phyloP scores from a whole-genome alignment of 1,139 yeast species.

The Maudiozyma humilis region DNA sequence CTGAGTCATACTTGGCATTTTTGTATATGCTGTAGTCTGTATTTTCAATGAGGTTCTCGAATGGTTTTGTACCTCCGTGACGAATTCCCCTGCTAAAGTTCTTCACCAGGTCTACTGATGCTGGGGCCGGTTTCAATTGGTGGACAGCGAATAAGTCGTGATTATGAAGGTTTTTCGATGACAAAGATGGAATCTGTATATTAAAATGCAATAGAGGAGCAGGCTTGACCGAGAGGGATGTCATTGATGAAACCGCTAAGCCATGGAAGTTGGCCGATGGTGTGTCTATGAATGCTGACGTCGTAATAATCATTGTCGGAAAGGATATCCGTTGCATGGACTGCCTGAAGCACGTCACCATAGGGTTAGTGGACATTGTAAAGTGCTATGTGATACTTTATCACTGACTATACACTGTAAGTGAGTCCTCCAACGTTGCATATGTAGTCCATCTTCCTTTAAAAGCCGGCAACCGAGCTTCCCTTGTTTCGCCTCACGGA shows the following conservation, averaged over 20 bases:
- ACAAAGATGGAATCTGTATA: constrained; percentile 72
- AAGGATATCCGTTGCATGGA: constrained; percentile 35
- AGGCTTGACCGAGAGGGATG: constrained; percentile 69
- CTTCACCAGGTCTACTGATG: constrained; percentile 47
- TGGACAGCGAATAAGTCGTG: constrained; percentile 61
- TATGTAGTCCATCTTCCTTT: no score
- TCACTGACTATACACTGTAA: not conserved
- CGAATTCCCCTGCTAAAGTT: constrained; percentile 52
- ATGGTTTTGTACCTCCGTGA: constrained; percentile 37
- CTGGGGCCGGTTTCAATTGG: constrained; percentile 50
- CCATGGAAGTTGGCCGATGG: constrained; percentile 39
- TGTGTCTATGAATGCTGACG: constrained; percentile 24
- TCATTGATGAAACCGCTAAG: constrained; percentile 72
- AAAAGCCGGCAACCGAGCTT: no score
- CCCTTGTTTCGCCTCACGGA: no score
- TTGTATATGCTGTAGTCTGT: constrained; percentile 25
- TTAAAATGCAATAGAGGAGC: constrained; percentile 71
- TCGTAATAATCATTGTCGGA: constrained; percentile 37
- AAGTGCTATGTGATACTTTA: not conserved
- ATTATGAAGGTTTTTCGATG: constrained; percentile 56
- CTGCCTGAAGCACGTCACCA: constrained; percentile 29
- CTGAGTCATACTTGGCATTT: constrained; percentile 7
- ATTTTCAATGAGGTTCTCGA: constrained; percentile 32
- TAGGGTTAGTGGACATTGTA: constrained; percentile 4
- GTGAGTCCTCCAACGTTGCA: no score